Conservation (phyloP, 2,329 filamentous ascomycete genomes). For the Aspergillus sergii region DNA sequence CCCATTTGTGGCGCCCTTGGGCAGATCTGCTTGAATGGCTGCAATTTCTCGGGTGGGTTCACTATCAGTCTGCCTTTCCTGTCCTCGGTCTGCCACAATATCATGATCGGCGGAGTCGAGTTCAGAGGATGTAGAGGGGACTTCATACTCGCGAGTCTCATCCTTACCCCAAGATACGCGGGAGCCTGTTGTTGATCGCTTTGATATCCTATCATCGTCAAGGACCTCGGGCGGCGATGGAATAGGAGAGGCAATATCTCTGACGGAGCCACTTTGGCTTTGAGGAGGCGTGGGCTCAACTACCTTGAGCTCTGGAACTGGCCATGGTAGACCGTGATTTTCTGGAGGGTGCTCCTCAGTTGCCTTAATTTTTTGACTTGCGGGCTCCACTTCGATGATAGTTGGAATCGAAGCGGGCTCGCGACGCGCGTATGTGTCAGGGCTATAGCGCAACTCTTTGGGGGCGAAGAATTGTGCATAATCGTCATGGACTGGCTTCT, state of each 20-base stretch:
- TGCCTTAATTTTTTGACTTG: slow-evolving; percentile 25
- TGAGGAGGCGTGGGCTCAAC: slow-evolving; percentile 61
- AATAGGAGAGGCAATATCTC: slow-evolving; percentile 33
- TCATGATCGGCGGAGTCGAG: slow-evolving; percentile 33
- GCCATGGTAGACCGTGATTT: slow-evolving; percentile 39
- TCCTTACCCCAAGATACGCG: slow-evolving; percentile 70
- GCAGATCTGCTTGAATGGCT: slow-evolving; percentile 13
- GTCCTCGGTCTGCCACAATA: slow-evolving; percentile 8
- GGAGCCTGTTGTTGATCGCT: slow-evolving; percentile 47
- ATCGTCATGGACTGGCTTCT: slow-evolving; percentile 42
- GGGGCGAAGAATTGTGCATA: slow-evolving; percentile 48
- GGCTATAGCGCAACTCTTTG: slow-evolving; percentile 40
- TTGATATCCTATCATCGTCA: slow-evolving; percentile 49
- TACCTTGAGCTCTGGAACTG: slow-evolving; percentile 57
- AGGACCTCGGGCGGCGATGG: slow-evolving; percentile 40
- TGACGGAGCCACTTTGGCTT: slow-evolving; percentile 46
- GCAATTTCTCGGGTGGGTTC: background rate
- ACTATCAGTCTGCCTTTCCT: background rate
- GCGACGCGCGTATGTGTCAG: slow-evolving; percentile 37
- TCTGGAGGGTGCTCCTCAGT: slow-evolving; percentile 24
- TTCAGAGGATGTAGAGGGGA: slow-evolving; percentile 57
- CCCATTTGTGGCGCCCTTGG: slow-evolving; percentile 13
- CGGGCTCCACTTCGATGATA: slow-evolving; percentile 36
- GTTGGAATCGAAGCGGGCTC: slow-evolving; percentile 28
- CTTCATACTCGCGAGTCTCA: slow-evolving; percentile 65